Evolutionary conservation across 352 stramenopile species (phyloP), one percentile per base, ranked within the genome.

Genomic region (Phytophthora chlamydospora): DNA sequence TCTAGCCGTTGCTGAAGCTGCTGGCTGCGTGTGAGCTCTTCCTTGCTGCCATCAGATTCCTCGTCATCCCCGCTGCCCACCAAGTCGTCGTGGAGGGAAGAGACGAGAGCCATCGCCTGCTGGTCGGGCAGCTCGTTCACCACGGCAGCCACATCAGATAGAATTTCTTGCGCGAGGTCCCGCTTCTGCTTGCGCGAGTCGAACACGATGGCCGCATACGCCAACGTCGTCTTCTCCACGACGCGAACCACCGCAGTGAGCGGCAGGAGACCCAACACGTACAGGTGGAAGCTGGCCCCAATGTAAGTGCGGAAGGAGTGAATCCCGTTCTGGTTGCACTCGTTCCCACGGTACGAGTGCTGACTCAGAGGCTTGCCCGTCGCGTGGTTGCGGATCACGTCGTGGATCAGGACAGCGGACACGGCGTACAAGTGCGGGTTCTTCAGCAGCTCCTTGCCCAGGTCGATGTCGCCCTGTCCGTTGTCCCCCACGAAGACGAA

Each of bases 401-500:
- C 85, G 68, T 93, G 85, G 51, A 93, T 93, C 6, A 93, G 71
- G 40, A 93, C 85, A 16, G 70, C 70, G 0, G 70, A 75, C 32
- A 89, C 80, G 1, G 68, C 62, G 58, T 90, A 89, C 54, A 78
- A 58, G 8, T 77, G 52, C 1, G 82, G 79, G 13, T 83, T 59
- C 36, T 60, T 62, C 32, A 93, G 58, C 47, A 93, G 59, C 38
- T 79, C 68, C 65, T 90, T 92, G 69, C 85, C 85, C 19, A 93
- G 55, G 35, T 92, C 83, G 29, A 93, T 93, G 55, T 93, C 85
- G 13, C 85, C 83, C 47, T 93, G 85, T 4, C 85, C 85, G 34
- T 93, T 93, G 60, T 93, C 85, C 4, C 85, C 85, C 27, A 93
- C 83, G 35, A 93, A 93, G 17, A 93, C 71, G 47, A 92, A 93